Percentiles rank a stretch among this genome's conserved stretches.
Conservation (phyloP, 768 basidiomycete species). For the Xerocomellus chrysenteron region DNA sequence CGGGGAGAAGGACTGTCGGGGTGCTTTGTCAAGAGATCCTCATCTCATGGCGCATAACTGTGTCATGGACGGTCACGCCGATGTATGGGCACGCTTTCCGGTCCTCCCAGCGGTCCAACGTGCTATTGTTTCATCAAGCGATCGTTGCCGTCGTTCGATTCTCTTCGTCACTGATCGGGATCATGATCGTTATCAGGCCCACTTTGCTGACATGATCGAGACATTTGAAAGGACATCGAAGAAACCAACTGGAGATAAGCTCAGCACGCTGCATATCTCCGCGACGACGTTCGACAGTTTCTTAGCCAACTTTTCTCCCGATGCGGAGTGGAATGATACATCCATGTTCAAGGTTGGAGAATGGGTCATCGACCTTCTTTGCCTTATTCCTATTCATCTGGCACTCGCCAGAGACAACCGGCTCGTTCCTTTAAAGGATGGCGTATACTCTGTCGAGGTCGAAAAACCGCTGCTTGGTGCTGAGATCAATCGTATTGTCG, state of each 20-base stretch:
- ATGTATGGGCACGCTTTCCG: slow-evolving; percentile 61
- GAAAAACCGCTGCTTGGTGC: slow-evolving; percentile 59
- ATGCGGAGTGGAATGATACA: slow-evolving; percentile 19
- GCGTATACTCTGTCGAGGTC: slow-evolving; percentile 46
- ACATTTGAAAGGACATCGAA: slow-evolving; percentile 48
- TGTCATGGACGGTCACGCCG: slow-evolving; percentile 52
- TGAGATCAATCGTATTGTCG: slow-evolving; percentile 53
- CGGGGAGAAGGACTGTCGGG: slow-evolving; percentile 38
- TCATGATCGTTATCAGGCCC: slow-evolving; percentile 34
- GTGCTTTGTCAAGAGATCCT: slow-evolving; percentile 16
- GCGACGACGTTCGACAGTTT: slow-evolving; percentile 31
- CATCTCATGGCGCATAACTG: slow-evolving; percentile 42
- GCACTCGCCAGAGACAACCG: slow-evolving; percentile 60
- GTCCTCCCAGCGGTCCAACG: slow-evolving; percentile 52
- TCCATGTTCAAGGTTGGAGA: slow-evolving; percentile 51
- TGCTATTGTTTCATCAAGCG: slow-evolving; percentile 37
- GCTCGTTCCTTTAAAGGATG: slow-evolving; percentile 61
- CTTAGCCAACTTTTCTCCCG: neutral
- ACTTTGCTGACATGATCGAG: slow-evolving; percentile 46
- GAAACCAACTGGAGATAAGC: slow-evolving; percentile 49
- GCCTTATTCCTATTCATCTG: slow-evolving; percentile 66
- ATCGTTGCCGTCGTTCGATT: slow-evolving; percentile 36
- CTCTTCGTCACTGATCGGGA: slow-evolving; percentile 43
- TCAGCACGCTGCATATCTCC: slow-evolving; percentile 38
- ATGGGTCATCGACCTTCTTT: slow-evolving; percentile 61